Evolutionary conservation across 108 stramenopile genomes (phyloP), one percentile per base, ranked within the genome.

Genomic region (Epithemia pelagica): DNA sequence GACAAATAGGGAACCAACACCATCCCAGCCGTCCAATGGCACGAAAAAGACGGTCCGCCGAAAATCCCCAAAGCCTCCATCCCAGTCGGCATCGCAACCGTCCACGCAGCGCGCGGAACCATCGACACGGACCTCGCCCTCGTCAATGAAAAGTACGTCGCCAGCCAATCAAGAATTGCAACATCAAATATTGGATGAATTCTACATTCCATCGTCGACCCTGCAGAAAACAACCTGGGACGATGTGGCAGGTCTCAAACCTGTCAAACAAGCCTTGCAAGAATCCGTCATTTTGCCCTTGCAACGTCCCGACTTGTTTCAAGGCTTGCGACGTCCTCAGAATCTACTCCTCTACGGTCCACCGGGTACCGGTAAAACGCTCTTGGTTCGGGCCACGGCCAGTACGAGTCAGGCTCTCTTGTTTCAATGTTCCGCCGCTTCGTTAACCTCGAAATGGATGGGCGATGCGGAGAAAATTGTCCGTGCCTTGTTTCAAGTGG

Each of bases 241-340:
- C 28, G 86, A 87, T 56, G 87, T 95, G 56, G 88, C 88, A 27
- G 95, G 90, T 3, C 67, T 95, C 55, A 61, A 73, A 52, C 69
- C 77, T 15, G 97, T 94, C 51, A 96, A 98, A 61, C 91, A 92
- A 60, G 58, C 81, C 3, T 53, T 98, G 2, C 92, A 98, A 66
- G 97, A 98, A 71, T 90, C 95, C 37, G 95, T 94, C 0, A 91
- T 96, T 46, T 74, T 96, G 15, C 96, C 97, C 0, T 65, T 96
- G 58, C 73, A 95, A 54, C 86, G 95, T 80, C 97, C 95, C 19
- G 91, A 96, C 67, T 81, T 95, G 59, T 98, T 92, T 73, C 82
- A 80, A 22, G 95, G 95, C 8, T 78, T 98, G 32, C 85, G 95
- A 0, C 87, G 81, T 22, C 92, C 90, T 33, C 82, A 81, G 24